Percentiles rank a stretch among this genome's conserved stretches.
These are phyloP conservation scores for Fusarium veterinarium DNA, from an alignment of 2,329 filamentous ascomycete genomes.

Conservation along the genomic window DNA sequence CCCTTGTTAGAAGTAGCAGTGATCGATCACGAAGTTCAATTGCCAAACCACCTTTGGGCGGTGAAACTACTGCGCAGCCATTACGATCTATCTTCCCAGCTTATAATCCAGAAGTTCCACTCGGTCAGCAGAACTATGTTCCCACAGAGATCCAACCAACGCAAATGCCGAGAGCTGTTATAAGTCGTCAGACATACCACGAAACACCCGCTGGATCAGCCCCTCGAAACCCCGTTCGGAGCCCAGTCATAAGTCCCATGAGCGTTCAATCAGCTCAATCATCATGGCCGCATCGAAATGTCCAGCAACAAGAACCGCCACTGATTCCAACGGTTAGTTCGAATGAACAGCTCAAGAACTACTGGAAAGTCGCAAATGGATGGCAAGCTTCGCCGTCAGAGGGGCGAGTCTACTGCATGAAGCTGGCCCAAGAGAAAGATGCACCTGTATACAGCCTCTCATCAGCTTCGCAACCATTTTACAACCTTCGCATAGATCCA, in stretches of 20 bases:
- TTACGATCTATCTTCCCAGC: slow-evolving; percentile 81
- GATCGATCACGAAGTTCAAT: slow-evolving; percentile 66
- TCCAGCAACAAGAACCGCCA: slow-evolving; percentile 54
- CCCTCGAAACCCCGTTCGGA: slow-evolving; percentile 32
- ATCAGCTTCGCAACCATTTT: slow-evolving; percentile 71
- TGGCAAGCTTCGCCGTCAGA: slow-evolving; percentile 72
- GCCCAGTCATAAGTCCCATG: slow-evolving; percentile 39
- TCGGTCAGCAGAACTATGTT: slow-evolving; percentile 76
- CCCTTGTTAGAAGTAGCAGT: slow-evolving; percentile 61
- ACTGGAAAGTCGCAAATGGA: slow-evolving; percentile 78
- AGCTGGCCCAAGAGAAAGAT: slow-evolving; percentile 65
- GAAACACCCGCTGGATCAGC: slow-evolving; percentile 27
- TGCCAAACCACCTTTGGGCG: slow-evolving; percentile 62
- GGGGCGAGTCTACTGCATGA: slow-evolving; percentile 69
- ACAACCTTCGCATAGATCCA: slow-evolving; percentile 72
- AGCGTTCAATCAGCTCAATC: slow-evolving; percentile 30
- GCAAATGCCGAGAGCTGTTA: slow-evolving; percentile 71
- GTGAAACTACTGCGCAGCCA: slow-evolving; percentile 48
- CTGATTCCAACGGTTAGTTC: slow-evolving; percentile 63
- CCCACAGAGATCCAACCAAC: slow-evolving; percentile 74
- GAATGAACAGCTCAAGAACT: slow-evolving; percentile 70
- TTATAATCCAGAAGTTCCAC: slow-evolving; percentile 75
- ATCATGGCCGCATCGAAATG: slow-evolving; percentile 46
- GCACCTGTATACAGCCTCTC: slow-evolving; percentile 75
- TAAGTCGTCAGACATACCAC: slow-evolving; percentile 72